These are phyloP conservation scores for Neoascochyta sp. DNA, from an alignment of 2,329 filamentous ascomycete genomes.

Conservation along the genomic window DNA sequence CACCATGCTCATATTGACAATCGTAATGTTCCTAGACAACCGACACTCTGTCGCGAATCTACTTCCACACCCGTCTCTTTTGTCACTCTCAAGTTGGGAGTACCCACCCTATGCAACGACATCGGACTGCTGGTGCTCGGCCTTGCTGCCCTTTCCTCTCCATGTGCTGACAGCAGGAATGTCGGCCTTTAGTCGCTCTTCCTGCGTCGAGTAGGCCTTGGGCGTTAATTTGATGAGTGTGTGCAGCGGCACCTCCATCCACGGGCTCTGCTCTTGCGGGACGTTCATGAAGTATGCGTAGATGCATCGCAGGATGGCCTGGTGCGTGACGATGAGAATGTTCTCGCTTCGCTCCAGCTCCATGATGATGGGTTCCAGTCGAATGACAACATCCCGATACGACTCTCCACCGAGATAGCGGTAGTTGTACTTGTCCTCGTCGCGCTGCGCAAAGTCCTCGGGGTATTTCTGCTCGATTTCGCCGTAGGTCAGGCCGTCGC, in stretches of 20 bases:
- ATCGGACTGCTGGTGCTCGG: slow-evolving; percentile 66
- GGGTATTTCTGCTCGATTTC: slow-evolving; percentile 89
- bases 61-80: too few species aligned
- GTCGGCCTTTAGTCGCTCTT: slow-evolving; percentile 81
- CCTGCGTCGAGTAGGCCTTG: slow-evolving; percentile 87
- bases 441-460: slow-evolving; percentile 90
- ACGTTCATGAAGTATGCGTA: slow-evolving; percentile 99
- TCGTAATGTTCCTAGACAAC: too few species aligned
- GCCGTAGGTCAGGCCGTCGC: slow-evolving; percentile 92
- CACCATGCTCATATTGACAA: too few species aligned
- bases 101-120: slow-evolving; percentile 20
- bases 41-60: too few species aligned
- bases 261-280: slow-evolving; percentile 85
- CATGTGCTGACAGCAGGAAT: slow-evolving; percentile 96
- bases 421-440: slow-evolving; percentile 99
- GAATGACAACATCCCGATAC: slow-evolving; percentile 94
- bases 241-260: slow-evolving; percentile 98
- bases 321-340: slow-evolving; percentile 96
- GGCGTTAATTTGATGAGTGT: slow-evolving; percentile 96
- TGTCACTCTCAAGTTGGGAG: too few species aligned
- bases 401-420: slow-evolving; percentile 95
- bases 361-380: slow-evolving; percentile 99
- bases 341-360: slow-evolving; percentile 94
- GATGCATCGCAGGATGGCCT: slow-evolving; percentile 93
- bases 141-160: slow-evolving; percentile 87